phyloP scores from a whole-genome alignment of 163 green algal species.

The Scenedesmus sp. region DNA sequence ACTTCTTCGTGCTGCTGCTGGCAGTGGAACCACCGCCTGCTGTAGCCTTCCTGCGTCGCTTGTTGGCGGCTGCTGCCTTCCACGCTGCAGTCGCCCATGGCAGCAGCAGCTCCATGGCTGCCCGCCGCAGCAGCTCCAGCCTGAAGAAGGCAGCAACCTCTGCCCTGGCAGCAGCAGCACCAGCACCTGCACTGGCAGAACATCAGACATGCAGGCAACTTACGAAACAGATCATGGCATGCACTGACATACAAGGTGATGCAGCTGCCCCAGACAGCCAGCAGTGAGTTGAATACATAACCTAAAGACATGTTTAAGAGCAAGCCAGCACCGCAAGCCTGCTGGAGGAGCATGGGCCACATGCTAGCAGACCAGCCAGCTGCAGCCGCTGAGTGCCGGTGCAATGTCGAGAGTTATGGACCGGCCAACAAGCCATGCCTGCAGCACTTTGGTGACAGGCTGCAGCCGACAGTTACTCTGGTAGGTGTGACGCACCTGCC shows the following conservation, averaged over 20 bases:
- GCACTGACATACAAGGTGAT: too few relatives aligned
- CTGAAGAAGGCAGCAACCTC: conserved; percentile 41
- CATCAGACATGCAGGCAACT: background rate
- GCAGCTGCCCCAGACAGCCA: background rate
- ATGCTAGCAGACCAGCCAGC: too few relatives aligned
- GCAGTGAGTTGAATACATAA: too few relatives aligned
- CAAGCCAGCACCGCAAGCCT: too few relatives aligned
- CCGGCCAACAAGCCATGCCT: too few relatives aligned
- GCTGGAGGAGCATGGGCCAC: too few relatives aligned
- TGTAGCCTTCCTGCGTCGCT: background rate
- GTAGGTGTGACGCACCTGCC: conserved; percentile 25
- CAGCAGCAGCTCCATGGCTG: conserved; percentile 30
- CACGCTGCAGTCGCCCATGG: background rate
- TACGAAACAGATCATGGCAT: too few relatives aligned
- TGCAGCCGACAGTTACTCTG: too few relatives aligned
- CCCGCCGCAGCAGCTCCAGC: conserved; percentile 25
- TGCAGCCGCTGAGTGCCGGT: too few relatives aligned
- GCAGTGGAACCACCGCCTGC: background rate
- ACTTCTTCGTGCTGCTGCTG: background rate
- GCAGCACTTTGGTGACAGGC: too few relatives aligned
- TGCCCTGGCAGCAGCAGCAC: conserved; percentile 23
- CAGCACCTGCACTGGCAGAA: conserved; percentile 24
- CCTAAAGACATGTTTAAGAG: too few relatives aligned
- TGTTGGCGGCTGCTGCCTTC: background rate
- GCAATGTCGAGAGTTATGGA: too few relatives aligned